Evolutionary conservation across 2,329 filamentous ascomycete genomes (phyloP).

Genomic region (Cladosporium colombiae): DNA sequence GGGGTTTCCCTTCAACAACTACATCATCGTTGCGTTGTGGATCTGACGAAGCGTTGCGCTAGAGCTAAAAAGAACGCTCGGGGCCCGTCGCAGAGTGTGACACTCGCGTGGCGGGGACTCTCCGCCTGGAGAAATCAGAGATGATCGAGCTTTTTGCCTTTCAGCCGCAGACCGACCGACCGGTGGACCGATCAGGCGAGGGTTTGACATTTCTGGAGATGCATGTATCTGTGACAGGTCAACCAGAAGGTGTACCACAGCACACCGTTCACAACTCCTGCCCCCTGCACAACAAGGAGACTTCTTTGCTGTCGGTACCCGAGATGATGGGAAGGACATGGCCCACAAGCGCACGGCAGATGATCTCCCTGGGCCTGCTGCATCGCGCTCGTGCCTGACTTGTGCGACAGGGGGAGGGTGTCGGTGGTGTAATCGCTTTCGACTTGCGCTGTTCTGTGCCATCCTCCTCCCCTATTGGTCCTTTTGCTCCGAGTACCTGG

Average conservation of each 20-base stretch:
- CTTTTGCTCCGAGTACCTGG: constrained; percentile 4
- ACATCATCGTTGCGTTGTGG: constrained; percentile 17
- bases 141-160: background rate
- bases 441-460: background rate
- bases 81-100: background rate
- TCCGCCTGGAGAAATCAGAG: background rate
- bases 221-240: background rate
- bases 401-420: background rate
- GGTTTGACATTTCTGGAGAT: background rate
- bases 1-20: background rate
- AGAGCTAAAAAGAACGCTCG: background rate
- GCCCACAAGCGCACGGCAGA: constrained; percentile 9
- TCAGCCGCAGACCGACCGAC: background rate
- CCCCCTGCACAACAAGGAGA: background rate
- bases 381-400: constrained; percentile 8
- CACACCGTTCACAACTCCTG: background rate
- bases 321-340: background rate
- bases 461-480: background rate
- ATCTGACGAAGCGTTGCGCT: constrained; percentile 11
- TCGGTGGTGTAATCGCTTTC: background rate
- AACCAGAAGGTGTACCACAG: background rate
- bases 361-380: constrained; percentile 6
- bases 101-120: background rate
- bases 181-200: background rate
- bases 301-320: constrained; percentile 7